Evolutionary conservation across 1,284 basidiomycete genomes (phyloP), one percentile per base, ranked within the genome.

Genomic region (Fomes fomentarius): DNA sequence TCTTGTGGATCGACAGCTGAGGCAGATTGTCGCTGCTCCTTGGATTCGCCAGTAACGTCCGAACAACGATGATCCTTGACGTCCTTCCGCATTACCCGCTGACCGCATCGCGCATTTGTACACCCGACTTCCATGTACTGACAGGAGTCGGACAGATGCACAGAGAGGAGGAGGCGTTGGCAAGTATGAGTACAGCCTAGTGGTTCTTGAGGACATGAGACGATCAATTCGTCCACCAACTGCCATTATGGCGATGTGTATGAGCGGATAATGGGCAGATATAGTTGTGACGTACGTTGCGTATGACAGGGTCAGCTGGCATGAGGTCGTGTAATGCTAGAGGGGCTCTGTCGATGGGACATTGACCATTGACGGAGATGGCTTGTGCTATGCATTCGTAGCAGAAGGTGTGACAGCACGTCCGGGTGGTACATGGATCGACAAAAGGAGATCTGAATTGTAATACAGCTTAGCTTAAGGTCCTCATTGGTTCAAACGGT

Each of bases 331-430:
- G 73, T 17, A 72, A 43, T 3, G 71, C 66, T 33, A 94, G 76
- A 0, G 83, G 77, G 15, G 81, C 85, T 17, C 93, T 82, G 71
- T 94, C 93, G 39, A 94, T 85, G n/a, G 93, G 93, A 67, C 93
- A 95, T 60, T 85, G 82, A 1, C 76, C 74, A 4, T 83, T 80
- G 52, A 86, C 79, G 38, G 71, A 67, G 10, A 94, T 76, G 0
- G 92, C 89, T 40, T 77, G 76, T 14, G 75, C 64, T 58, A 94
- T 91, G 66, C 93, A 94, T 33, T 84, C 84, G 21, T 75, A 74
- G 69, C 93, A 95, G 69, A 94, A 94, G 0, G 91, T 94, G 68
- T 95, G 93, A 54, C 82, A 79, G 66, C 93, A 94, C 11, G 85
- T 84, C 22, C 74, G 81, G 1, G 90, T 87, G 0, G 85, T 86